Conservation (phyloP, 768 basidiomycete species). For the Lyophyllum semitale region DNA sequence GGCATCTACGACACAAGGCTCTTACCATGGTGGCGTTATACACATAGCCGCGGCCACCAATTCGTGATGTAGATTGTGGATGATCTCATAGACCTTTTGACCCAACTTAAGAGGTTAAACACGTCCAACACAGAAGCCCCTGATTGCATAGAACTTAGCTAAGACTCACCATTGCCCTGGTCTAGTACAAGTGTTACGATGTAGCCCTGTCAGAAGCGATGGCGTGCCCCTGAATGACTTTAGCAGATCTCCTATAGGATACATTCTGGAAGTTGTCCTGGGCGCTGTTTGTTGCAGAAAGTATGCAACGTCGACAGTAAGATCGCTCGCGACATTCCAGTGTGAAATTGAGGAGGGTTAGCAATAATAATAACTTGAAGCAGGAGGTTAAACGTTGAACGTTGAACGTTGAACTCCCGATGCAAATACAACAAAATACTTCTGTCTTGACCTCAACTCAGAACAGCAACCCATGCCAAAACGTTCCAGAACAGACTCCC, state of each 20-base stretch:
- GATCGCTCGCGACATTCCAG: not conserved
- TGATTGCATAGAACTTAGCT: no score
- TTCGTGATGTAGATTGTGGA: not conserved
- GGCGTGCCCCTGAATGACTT: not conserved
- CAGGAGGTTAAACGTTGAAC: not conserved
- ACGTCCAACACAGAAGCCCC: no score
- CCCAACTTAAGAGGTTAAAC: no score
- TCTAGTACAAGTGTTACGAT: no score
- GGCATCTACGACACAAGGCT: not conserved
- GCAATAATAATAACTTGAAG: not conserved
- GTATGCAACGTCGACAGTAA: not conserved
- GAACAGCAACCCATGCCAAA: conserved; percentile 7
- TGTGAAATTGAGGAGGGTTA: no score
- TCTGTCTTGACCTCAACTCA: no score
- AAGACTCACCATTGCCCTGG: no score
- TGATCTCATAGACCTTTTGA: not conserved
- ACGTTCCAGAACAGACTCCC: conserved; percentile 1
- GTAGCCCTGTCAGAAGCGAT: not conserved
- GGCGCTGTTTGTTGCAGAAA: not conserved
- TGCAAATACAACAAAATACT: not conserved
- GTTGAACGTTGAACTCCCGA: not conserved
- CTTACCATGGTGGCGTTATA: not conserved
- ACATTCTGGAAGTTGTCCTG: not conserved
- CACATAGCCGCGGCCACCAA: not conserved
- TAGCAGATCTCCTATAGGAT: not conserved